Evolutionary conservation across 768 basidiomycete species (phyloP).

Genomic region (Leccinum uliginosum): DNA sequence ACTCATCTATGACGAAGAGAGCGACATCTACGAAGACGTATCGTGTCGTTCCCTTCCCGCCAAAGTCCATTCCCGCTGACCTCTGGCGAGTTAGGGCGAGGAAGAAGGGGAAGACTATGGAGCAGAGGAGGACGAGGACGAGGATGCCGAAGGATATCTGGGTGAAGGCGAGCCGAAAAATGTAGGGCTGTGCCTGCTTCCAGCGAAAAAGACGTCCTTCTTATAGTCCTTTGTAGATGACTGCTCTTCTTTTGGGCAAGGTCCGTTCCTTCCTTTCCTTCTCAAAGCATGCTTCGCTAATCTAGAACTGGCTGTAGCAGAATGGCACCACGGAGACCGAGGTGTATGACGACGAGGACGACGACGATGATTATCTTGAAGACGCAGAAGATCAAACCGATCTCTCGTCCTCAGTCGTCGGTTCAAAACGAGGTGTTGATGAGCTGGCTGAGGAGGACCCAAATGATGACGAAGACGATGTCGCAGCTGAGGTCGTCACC

Average conservation of each 20-base stretch:
- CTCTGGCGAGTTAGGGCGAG: slow-evolving; percentile 13
- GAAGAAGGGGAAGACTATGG: slow-evolving; percentile 11
- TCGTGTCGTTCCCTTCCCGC: background rate
- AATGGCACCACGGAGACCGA: slow-evolving; percentile 9
- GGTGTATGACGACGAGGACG: slow-evolving; percentile 18
- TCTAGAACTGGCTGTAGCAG: background rate
- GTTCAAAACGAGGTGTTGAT: slow-evolving; percentile 25
- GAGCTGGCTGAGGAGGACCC: slow-evolving; percentile 16
- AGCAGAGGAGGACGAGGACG: slow-evolving; percentile 22
- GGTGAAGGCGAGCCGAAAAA: background rate
- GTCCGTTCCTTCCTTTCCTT: slow-evolving; percentile 4
- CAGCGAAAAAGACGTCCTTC: slow-evolving; percentile 1
- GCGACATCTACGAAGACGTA: slow-evolving; percentile 28
- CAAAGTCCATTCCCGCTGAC: background rate
- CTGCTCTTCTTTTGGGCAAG: slow-evolving; percentile 20
- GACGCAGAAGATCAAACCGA: slow-evolving; percentile 10
- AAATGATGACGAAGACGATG: slow-evolving; percentile 9
- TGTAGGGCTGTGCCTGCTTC: slow-evolving; percentile 9
- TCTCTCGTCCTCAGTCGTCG: slow-evolving; percentile 6
- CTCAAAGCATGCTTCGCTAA: background rate
- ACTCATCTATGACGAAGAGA: slow-evolving; percentile 23
- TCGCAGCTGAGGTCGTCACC: slow-evolving; percentile 1
- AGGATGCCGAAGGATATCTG: background rate
- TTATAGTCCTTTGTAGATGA: slow-evolving; percentile 18
- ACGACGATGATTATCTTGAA: slow-evolving; percentile 18